Percentiles rank a stretch among this genome's conserved stretches.
Evolutionary conservation across 2,329 filamentous ascomycete species (phyloP).

Genomic region (Colletotrichum sp.): DNA sequence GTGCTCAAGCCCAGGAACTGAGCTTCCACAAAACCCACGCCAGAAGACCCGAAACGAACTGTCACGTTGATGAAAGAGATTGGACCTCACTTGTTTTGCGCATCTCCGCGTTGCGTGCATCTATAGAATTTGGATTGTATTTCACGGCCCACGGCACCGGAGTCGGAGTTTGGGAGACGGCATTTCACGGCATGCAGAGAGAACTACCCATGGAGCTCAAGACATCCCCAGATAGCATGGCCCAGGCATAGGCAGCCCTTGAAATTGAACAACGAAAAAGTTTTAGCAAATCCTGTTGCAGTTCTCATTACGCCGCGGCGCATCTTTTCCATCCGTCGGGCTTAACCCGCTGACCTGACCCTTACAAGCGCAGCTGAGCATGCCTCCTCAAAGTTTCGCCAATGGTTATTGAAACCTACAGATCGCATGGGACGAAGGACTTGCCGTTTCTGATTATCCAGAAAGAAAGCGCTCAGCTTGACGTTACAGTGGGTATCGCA

Average conservation of each 20-base stretch:
- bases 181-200: neutral
- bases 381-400: neutral
- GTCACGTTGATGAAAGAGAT: neutral
- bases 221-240: neutral
- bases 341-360: neutral
- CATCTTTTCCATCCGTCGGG: neutral
- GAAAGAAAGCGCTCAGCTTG: neutral
- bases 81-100: neutral
- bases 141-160: neutral
- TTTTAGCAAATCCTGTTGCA: neutral
- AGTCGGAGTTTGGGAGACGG: neutral
- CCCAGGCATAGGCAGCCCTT: neutral
- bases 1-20: slow-evolving; percentile 33
- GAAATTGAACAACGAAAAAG: neutral
- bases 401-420: neutral
- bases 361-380: neutral
- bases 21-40: neutral
- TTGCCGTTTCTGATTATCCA: neutral
- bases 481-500: neutral
- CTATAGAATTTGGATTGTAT: neutral
- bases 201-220: neutral
- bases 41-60: no score
- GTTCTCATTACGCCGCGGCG: no score
- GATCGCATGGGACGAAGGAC: neutral
- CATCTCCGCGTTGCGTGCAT: neutral